Evolutionary conservation across 345 rosid genomes (phyloP).

Genomic region (Viola odorata): DNA sequence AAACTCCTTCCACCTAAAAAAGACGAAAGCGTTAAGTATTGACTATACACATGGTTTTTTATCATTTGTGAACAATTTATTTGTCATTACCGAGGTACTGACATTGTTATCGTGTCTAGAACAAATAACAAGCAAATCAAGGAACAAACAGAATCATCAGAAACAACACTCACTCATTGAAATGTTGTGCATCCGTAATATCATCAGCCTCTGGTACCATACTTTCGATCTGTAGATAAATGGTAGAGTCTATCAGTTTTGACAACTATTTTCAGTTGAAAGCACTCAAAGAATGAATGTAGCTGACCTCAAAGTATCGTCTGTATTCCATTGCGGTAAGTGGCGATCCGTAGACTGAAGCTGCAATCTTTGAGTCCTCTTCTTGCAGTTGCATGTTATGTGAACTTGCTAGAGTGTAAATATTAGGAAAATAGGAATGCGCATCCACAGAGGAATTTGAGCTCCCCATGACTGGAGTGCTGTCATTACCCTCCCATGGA

Average conservation of each 20-base stretch:
- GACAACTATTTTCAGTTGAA: background rate
- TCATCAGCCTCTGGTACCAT: slow-evolving; percentile 69
- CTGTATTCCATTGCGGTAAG: slow-evolving; percentile 69
- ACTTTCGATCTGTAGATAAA: slow-evolving; percentile 51
- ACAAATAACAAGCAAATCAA: background rate
- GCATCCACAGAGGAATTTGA: slow-evolving; percentile 38
- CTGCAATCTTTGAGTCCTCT: slow-evolving; percentile 29
- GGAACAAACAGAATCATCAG: background rate
- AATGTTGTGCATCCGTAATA: slow-evolving; percentile 37
- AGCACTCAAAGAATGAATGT: background rate
- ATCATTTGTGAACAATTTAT: too few species aligned
- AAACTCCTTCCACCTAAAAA: slow-evolving; percentile 78
- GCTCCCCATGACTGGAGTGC: slow-evolving; percentile 52
- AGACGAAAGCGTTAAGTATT: background rate
- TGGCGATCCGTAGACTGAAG: slow-evolving; percentile 57
- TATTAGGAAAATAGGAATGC: slow-evolving; percentile 36
- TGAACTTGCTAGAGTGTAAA: slow-evolving; percentile 18
- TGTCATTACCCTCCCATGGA: slow-evolving; percentile 74
- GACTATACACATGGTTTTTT: background rate
- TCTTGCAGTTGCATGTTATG: slow-evolving; percentile 19
- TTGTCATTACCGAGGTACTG: too few species aligned
- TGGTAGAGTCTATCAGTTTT: background rate
- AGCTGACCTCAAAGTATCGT: slow-evolving; percentile 65
- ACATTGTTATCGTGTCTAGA: too few species aligned
- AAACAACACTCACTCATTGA: slow-evolving; percentile 47